A percentile compares a stretch with the other conserved stretches of the same genome.
Conservation (phyloP, 2,329 filamentous ascomycete species). For the Aspergillus quadrilineatus region DNA sequence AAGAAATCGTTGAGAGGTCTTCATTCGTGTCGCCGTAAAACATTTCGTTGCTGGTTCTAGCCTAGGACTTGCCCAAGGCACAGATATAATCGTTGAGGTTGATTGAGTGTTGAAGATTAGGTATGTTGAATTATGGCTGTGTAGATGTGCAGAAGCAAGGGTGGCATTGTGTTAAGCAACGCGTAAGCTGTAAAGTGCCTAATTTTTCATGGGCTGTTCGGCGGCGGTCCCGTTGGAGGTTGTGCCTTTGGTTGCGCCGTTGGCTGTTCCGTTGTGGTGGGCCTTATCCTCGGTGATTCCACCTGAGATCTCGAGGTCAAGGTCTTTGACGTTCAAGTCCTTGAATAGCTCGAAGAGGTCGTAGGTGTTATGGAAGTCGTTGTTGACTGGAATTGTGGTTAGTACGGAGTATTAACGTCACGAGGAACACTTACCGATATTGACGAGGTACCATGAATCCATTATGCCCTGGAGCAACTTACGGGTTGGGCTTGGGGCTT, state of each 20-base stretch:
- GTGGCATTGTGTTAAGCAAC: slow-evolving; percentile 16
- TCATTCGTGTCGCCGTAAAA: slow-evolving; percentile 42
- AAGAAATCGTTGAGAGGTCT: slow-evolving; percentile 45
- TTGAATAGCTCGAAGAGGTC: slow-evolving; percentile 86
- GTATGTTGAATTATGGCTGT: slow-evolving; percentile 32
- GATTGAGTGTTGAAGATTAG: slow-evolving; percentile 8
- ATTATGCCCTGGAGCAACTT: slow-evolving; percentile 78
- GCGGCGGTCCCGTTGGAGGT: slow-evolving; percentile 19
- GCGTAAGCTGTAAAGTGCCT: slow-evolving; percentile 14
- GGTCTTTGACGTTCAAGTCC: slow-evolving; percentile 55
- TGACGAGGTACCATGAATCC: slow-evolving; percentile 89
- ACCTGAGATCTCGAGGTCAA: slow-evolving; percentile 32
- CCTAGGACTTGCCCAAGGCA: slow-evolving; percentile 13
- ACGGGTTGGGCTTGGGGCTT: slow-evolving; percentile 71
- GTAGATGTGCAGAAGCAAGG: slow-evolving; percentile 9
- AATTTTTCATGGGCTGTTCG: slow-evolving; percentile 25
- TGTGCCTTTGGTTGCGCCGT: slow-evolving; percentile 17
- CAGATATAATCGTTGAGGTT: slow-evolving; percentile 4
- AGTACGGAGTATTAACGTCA: slow-evolving; percentile 20
- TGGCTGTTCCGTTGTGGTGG: slow-evolving; percentile 23
- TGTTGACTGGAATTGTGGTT: slow-evolving; percentile 67
- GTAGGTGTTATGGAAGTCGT: slow-evolving; percentile 85
- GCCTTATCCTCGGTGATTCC: slow-evolving; percentile 22
- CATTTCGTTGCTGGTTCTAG: slow-evolving; percentile 20
- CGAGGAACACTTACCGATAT: slow-evolving; percentile 70